phyloP scores from a whole-genome alignment of 805 yeast species.

The Sugiyamaella floridensis region DNA sequence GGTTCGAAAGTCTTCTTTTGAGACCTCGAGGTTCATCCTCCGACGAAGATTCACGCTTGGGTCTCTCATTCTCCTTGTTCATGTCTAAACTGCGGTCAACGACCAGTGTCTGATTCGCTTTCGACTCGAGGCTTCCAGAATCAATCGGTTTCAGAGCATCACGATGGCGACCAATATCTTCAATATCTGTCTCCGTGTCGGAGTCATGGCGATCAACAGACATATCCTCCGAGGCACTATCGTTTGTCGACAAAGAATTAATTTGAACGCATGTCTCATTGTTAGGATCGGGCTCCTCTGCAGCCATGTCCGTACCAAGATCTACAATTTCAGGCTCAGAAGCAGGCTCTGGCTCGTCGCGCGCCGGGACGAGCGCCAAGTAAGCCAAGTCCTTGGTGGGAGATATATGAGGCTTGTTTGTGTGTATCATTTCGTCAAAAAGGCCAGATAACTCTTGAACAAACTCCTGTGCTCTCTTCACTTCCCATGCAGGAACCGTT shows the following conservation, averaged over 20 bases:
- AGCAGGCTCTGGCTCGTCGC: constrained; percentile 25
- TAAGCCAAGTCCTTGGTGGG: constrained; percentile 84
- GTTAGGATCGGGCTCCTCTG: background rate
- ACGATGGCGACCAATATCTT: constrained; percentile 1
- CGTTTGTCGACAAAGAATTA: background rate
- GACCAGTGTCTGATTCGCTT: background rate
- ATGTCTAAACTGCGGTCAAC: constrained; percentile 2
- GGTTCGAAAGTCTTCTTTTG: background rate
- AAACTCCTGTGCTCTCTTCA: constrained; percentile 75
- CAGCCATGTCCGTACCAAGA: background rate
- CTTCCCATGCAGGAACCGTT: constrained; percentile 67
- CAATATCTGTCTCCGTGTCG: constrained; percentile 13
- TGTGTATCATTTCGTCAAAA: constrained; percentile 61
- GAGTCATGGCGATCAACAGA: constrained; percentile 11
- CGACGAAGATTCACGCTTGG: constrained; percentile 4
- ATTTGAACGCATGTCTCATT: background rate
- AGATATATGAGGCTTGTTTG: constrained; percentile 56
- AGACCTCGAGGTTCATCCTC: constrained; percentile 4
- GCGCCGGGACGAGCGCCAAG: constrained; percentile 54
- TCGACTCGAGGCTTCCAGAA: background rate
- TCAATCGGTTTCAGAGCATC: constrained; percentile 2
- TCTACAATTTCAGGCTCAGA: background rate
- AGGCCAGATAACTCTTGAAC: constrained; percentile 63
- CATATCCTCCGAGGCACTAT: background rate
- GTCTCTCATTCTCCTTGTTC: constrained; percentile 7